Evolutionary conservation across 208 protist species (phyloP).

Genomic region (Leishmania aethiopica): DNA sequence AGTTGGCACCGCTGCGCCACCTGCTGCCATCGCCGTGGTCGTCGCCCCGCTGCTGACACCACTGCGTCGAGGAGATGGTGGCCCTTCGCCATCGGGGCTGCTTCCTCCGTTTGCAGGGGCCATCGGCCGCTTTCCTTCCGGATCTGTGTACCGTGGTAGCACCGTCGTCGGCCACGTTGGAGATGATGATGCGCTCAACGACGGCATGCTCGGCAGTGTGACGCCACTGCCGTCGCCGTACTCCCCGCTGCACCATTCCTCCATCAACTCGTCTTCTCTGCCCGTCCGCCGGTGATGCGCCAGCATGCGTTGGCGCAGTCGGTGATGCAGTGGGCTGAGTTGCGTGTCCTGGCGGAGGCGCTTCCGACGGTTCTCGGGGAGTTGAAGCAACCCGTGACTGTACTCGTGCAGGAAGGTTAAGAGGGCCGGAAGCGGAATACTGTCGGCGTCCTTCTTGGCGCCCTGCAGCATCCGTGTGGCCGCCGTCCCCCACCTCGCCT

Average conservation of each 20-base stretch:
- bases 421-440: conserved; percentile 52
- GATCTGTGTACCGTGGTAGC: background rate
- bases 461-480: background rate
- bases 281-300: conserved; percentile 41
- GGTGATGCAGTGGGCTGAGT: conserved; percentile 34
- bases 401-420: conserved; percentile 77
- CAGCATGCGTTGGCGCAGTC: conserved; percentile 71
- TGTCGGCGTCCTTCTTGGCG: conserved; percentile 16
- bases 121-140: background rate
- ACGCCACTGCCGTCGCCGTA: conserved; percentile 1
- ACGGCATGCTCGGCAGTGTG: background rate
- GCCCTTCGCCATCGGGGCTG: background rate
- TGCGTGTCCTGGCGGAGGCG: conserved; percentile 37
- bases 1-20: background rate
- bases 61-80: background rate
- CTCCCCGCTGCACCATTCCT: conserved; percentile 25
- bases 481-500: background rate
- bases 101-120: background rate
- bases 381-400: conserved; percentile 75
- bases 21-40: background rate
- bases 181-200: background rate
- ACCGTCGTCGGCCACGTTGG: conserved; percentile 1
- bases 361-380: conserved; percentile 61
- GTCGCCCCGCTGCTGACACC: conserved; percentile 3
- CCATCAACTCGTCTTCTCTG: conserved; percentile 46